Evolutionary conservation across 1,139 yeast species (phyloP).

Genomic region (Saccharomycopsis hybrid): DNA sequence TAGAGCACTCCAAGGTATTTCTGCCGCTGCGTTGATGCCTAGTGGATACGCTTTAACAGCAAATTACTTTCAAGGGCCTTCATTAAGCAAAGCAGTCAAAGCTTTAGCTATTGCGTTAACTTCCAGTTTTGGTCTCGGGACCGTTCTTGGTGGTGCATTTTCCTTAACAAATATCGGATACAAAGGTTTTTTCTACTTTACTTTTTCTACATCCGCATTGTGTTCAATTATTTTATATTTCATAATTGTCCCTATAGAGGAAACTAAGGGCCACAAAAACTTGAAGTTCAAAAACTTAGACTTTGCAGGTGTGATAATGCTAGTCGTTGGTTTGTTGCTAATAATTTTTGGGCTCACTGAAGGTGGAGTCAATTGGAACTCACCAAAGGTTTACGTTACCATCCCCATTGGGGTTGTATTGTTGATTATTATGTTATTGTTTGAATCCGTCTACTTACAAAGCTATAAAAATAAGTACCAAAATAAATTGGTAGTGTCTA

Average conservation of each 20-base stretch:
- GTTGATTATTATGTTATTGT: slow-evolving; percentile 23
- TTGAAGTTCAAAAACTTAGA: slow-evolving; percentile 26
- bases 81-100: slow-evolving; percentile 26
- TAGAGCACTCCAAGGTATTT: slow-evolving; percentile 35
- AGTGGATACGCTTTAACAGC: slow-evolving; percentile 30
- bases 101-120: slow-evolving; percentile 27
- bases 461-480: neutral
- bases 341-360: slow-evolving; percentile 27
- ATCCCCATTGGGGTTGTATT: slow-evolving; percentile 26
- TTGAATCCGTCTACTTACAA: slow-evolving; percentile 18
- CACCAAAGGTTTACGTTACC: slow-evolving; percentile 26
- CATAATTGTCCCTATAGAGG: slow-evolving; percentile 25
- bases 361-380: slow-evolving; percentile 26
- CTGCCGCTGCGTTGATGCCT: slow-evolving; percentile 33
- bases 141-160: slow-evolving; percentile 34
- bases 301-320: slow-evolving; percentile 26
- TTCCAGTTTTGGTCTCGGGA: slow-evolving; percentile 29
- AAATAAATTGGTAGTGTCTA: neutral
- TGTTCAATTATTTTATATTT: slow-evolving; percentile 19
- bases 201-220: slow-evolving; percentile 25
- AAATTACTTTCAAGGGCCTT: slow-evolving; percentile 27
- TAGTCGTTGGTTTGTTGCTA: slow-evolving; percentile 32
- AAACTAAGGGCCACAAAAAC: slow-evolving; percentile 22
- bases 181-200: slow-evolving; percentile 29
- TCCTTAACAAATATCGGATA: slow-evolving; percentile 29